Conservation (phyloP, 441 rosid genomes). For the Adansonia madagascariensis region DNA sequence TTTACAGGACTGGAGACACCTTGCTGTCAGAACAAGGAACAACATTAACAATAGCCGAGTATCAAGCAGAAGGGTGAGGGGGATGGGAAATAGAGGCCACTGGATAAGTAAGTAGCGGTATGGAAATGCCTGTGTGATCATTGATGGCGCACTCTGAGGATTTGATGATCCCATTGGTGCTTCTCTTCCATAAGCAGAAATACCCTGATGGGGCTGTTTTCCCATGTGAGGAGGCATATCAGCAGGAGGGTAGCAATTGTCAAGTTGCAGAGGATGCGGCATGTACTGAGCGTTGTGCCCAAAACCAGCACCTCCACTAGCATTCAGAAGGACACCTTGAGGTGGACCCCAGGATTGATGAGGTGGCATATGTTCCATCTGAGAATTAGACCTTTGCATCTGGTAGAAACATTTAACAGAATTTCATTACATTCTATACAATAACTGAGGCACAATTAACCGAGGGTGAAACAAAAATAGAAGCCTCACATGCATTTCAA, state of each 20-base stretch:
- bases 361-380: conserved; percentile 82
- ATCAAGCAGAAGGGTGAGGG: neutral
- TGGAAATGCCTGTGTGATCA: conserved; percentile 77
- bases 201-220: conserved; percentile 91
- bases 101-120: neutral
- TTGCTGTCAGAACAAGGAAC: neutral
- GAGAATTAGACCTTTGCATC: conserved; percentile 84
- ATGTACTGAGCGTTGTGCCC: conserved; percentile 75
- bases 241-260: conserved; percentile 71
- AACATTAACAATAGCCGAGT: neutral
- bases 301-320: conserved; percentile 70
- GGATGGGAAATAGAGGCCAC: neutral
- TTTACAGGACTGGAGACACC: neutral
- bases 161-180: conserved; percentile 66
- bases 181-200: conserved; percentile 94
- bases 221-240: conserved; percentile 77
- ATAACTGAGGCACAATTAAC: neutral
- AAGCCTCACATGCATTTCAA: conserved; percentile 76
- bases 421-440: conserved; percentile 9
- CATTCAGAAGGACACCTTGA: conserved; percentile 71
- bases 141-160: conserved; percentile 70
- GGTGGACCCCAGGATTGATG: conserved; percentile 94
- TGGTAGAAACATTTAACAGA: conserved; percentile 35
- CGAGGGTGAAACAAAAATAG: conserved; percentile 17
- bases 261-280: conserved; percentile 82